Evolutionary conservation across 1,284 basidiomycete species (phyloP), one percentile per base, ranked within the genome.

Genomic region (Malassezia japonica): DNA sequence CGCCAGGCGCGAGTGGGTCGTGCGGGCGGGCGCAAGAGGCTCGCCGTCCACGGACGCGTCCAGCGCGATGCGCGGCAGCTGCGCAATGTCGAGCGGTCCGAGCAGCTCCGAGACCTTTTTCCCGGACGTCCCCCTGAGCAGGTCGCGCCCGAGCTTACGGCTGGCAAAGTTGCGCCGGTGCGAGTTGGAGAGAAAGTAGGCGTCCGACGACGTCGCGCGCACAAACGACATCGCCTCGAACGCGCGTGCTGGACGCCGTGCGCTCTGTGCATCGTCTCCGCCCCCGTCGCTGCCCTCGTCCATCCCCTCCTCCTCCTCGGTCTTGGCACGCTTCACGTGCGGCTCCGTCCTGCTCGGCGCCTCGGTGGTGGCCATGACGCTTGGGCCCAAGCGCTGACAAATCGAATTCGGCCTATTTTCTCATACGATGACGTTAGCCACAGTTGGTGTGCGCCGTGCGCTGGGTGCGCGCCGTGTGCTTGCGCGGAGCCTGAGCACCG

Each of bases 111-210:
- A 54, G 23, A 54, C 48, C 2, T 38, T 34, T 20, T 48, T 54
- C 3, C 46, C 24, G 15, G 40, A 44, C 23, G 46, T 48, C 4
- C 46, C 46, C 9, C 51, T 46, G 5, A 54, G 35, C 15, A 54
- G 38, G 28, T 54, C 51, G 6, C 51, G 51, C 5, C 51, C 51
- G 8, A 54, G 24, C 20, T 54, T 54, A 31, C 46, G 51, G 18
- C 28, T 37, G 6, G 51, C 51, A 39, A 54, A 54, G 32, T 54
- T 54, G 12, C 51, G 45, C n/a, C 51, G 39, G 51, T 54, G 46
- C 28, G 51, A 44, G 15, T 48, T 54, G 20, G 51, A 54, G 9
- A 54, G 35, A 32, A 54, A 48, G 38, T 28, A 54, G 7, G 51
- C 51, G 27, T 54, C 51, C 1, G 46, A 37, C 28, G 51, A 54